A percentile compares a stretch with the other conserved stretches of the same genome.
These are phyloP conservation scores for Thuja plicata DNA, from an alignment of 83 land plant genomes.

Conservation along the genomic window DNA sequence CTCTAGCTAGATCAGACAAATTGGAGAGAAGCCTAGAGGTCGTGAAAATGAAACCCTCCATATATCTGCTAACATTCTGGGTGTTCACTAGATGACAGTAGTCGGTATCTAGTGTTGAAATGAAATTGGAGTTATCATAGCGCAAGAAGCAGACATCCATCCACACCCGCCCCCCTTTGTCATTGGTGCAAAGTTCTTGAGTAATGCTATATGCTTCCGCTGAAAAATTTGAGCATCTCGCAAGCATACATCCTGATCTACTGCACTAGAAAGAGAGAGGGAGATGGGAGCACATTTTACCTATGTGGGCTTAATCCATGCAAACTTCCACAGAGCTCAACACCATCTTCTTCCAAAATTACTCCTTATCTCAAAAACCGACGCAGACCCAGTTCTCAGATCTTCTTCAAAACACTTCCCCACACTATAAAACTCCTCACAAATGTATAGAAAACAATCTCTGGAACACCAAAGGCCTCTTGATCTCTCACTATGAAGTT, in stretches of 20 bases:
- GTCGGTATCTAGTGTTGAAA: no score
- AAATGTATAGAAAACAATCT: background rate
- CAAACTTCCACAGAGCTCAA: conserved; percentile 15
- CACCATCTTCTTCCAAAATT: background rate
- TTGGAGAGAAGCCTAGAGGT: no score
- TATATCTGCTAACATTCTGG: no score
- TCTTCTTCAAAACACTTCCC: background rate
- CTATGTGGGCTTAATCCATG: conserved; percentile 13
- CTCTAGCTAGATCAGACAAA: no score
- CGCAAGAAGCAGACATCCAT: background rate
- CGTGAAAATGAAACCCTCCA: no score
- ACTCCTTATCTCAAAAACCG: background rate
- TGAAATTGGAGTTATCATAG: no score
- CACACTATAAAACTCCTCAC: background rate
- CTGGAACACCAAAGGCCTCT: background rate
- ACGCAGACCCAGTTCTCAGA: background rate
- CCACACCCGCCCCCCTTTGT: background rate
- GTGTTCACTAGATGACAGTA: no score
- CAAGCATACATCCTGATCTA: no score
- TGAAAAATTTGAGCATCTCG: background rate
- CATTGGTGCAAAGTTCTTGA: background rate
- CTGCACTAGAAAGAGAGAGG: no score
- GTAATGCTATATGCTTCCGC: background rate
- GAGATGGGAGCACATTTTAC: background rate
- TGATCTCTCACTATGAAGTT: background rate